These are phyloP conservation scores for Fusarium marasasianum DNA, from an alignment of 2,329 filamentous ascomycete species.

Conservation along the genomic window DNA sequence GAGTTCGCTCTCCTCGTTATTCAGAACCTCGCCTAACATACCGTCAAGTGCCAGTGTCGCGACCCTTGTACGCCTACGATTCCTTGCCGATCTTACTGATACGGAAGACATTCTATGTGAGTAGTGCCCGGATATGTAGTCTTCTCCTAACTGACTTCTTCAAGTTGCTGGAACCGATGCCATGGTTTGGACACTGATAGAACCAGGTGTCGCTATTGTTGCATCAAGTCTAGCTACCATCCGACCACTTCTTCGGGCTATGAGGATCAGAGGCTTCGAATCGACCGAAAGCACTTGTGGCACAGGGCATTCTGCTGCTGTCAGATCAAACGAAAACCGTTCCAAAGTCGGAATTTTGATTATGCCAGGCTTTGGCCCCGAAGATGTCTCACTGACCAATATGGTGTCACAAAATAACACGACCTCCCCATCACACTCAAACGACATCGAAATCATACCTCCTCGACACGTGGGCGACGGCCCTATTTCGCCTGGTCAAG, in stretches of 20 bases:
- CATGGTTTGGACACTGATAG: slow-evolving; percentile 66
- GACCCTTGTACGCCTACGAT: slow-evolving; percentile 62
- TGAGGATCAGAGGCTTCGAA: slow-evolving; percentile 58
- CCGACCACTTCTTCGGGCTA: slow-evolving; percentile 61
- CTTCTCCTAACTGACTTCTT: slow-evolving; percentile 21
- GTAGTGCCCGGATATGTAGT: background rate
- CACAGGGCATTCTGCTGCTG: slow-evolving; percentile 39
- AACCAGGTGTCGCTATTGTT: slow-evolving; percentile 64
- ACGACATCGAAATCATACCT: slow-evolving; percentile 27
- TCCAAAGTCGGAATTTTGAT: slow-evolving; percentile 18
- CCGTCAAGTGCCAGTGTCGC: slow-evolving; percentile 60
- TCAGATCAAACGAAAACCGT: slow-evolving; percentile 38
- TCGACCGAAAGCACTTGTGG: slow-evolving; percentile 51
- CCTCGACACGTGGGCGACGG: slow-evolving; percentile 28
- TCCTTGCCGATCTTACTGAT: slow-evolving; percentile 56
- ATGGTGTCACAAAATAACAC: slow-evolving; percentile 32
- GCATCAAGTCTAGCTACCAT: slow-evolving; percentile 65
- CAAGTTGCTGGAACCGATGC: slow-evolving; percentile 60
- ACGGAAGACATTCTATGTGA: slow-evolving; percentile 60
- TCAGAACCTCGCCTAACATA: slow-evolving; percentile 15
- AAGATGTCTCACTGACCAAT: slow-evolving; percentile 50
- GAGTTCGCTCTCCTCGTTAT: slow-evolving; percentile 18
- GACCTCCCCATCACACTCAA: background rate
- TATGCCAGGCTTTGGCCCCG: slow-evolving; percentile 45
- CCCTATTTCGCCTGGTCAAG: slow-evolving; percentile 27